A percentile compares a stretch with the other conserved stretches of the same genome.
Evolutionary conservation across 2,329 filamentous ascomycete genomes (phyloP).

Genomic region (Chaetomium sp.): DNA sequence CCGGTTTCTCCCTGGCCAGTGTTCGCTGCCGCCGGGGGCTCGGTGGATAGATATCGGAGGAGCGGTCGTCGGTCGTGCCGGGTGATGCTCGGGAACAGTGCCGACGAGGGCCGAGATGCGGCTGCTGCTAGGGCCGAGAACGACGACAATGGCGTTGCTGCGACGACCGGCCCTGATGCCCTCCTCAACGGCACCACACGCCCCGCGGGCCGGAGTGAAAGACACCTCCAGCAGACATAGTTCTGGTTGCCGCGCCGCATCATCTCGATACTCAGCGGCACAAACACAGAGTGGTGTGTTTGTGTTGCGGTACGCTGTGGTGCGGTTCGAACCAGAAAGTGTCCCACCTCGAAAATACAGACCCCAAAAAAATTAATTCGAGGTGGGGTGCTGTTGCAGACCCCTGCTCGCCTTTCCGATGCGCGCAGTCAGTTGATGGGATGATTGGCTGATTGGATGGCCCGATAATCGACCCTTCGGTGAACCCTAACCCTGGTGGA

Average conservation of each 20-base stretch:
- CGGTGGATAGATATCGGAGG: conserved; percentile 8
- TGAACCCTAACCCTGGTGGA: too few species aligned
- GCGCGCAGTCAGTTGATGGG: too few species aligned
- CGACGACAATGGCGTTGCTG: neutral
- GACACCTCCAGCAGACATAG: conserved; percentile 26
- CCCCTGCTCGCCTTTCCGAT: too few species aligned
- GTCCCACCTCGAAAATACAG: too few species aligned
- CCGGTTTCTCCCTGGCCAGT: neutral
- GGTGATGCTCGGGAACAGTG: neutral
- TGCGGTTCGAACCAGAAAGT: too few species aligned
- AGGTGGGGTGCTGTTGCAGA: too few species aligned
- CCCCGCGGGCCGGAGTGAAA: conserved; percentile 12
- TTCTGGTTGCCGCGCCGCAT: conserved; percentile 19
- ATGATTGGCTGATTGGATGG: too few species aligned
- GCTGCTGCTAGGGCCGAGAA: conserved; percentile 3
- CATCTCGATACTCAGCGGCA: conserved; percentile 11
- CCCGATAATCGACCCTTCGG: too few species aligned
- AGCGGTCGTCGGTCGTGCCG: neutral
- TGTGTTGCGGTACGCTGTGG: too few species aligned
- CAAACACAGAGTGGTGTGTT: too few species aligned
- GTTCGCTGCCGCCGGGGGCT: neutral
- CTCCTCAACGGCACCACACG: conserved; percentile 1
- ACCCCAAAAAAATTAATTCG: too few species aligned
- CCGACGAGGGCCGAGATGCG: neutral
- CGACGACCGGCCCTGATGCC: neutral